Base-by-base conservation (phyloP, 2,329 filamentous ascomycete species). In the Pyrenochaeta sp. region DNA sequence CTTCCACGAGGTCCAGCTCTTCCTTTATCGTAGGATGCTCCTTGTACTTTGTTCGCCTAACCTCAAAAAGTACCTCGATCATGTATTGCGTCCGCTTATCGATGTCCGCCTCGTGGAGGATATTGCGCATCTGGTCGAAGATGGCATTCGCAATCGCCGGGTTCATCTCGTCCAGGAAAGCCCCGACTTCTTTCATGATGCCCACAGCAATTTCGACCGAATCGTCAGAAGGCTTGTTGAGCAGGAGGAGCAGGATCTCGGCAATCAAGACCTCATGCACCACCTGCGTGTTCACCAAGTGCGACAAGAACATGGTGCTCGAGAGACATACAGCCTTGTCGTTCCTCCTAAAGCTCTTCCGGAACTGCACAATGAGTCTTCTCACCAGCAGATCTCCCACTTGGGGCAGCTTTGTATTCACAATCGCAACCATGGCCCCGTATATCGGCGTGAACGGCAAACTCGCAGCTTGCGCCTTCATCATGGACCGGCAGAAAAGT, bases 61-160 rank as follows among this genome's bases (percentile, higher is more conserved):
- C 90, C 80, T 99, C 93, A 77, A 99, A 99, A 43, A 99, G 81
- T 5, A 98, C 95, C 77, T 99, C 95, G 56, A 99, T 94, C 91
- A 97, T 97, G 79, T 98, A 99, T 80, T 99, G 95, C n/a, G 94
- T 93, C 64, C 95, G 87, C 83, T 97, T 97, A 75, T 98, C 94
- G 76, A 99, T 97, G 73, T 95, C 93, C 44, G 93, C 93, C 78
- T 99, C 95, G 80, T 99, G 94, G 8, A 99, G 82, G 63, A 98
- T 97, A 69, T 90, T 94, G 68, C 95, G 85, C 82, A 99, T 96
- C 77, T 97, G 93, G 72, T 99, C 95, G 73, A 96, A 99, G 7
- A 99, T 92, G 25, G 90, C 91, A 65, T 94, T 86, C 30, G 93
- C 89, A 71, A 98, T 96, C 10, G 91, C 86, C 1, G 89, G 86